These are phyloP conservation scores for Linanthus parryae DNA, from an alignment of 148 eudicot genomes.

Conservation along the genomic window DNA sequence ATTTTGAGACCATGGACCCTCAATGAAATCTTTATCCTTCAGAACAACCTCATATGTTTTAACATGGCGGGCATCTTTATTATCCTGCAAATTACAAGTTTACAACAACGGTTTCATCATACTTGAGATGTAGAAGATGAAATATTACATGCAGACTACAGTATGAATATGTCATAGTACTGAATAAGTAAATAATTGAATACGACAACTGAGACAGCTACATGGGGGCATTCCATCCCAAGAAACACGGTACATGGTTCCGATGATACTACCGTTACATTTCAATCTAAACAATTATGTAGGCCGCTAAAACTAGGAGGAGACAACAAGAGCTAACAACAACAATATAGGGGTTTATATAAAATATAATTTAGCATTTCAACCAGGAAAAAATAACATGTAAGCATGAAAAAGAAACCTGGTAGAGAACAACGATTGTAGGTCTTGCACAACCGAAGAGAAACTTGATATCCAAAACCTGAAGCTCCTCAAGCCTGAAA, in stretches of 20 bases:
- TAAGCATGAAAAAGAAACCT: conserved; percentile 34
- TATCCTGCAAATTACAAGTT: conserved; percentile 54
- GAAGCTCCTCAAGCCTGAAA: conserved; percentile 96
- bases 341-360: too few relatives aligned
- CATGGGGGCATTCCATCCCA: too few relatives aligned
- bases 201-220: too few relatives aligned
- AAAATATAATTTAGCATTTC: neutral
- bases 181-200: too few relatives aligned
- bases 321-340: too few relatives aligned
- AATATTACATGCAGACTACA: neutral
- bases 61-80: conserved; percentile 95
- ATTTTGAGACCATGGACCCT: conserved; percentile 86
- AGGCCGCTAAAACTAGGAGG: too few relatives aligned
- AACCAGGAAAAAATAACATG: neutral
- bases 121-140: neutral
- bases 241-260: too few relatives aligned
- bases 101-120: conserved; percentile 2
- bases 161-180: too few relatives aligned
- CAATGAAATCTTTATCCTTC: conserved; percentile 86
- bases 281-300: too few relatives aligned
- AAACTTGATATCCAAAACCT: conserved; percentile 97
- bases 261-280: too few relatives aligned
- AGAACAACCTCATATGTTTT: conserved; percentile 90
- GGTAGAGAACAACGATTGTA: conserved; percentile 94
- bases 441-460: conserved; percentile 82